Evolutionary conservation across 2,329 filamentous ascomycete genomes (phyloP), one percentile per base, ranked within the genome.

Genomic region (Pyrenophora graminea): DNA sequence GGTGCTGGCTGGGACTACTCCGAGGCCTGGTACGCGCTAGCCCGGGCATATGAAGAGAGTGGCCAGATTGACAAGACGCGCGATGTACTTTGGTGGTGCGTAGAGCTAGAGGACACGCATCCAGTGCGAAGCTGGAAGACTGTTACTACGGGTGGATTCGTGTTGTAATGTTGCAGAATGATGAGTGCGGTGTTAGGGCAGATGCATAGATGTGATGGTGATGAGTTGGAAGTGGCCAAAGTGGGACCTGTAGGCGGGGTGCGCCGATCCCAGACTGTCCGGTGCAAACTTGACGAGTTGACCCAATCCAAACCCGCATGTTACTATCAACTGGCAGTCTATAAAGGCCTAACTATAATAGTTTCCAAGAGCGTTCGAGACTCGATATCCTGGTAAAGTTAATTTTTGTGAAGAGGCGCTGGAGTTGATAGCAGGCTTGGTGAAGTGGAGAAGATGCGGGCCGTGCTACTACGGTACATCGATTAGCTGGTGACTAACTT

Each of bases 41-140:
- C 91, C 0, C 81, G 91, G 56, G 91, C 90, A 8, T 90, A 97
- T 67, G 94, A 99, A 73, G 85, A 91, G 68, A 89, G 90, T 50
- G 89, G 88, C 0, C 90, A 96, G 76, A 74, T 85, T 1, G 89
- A 94, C 32, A 96, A 93, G 77, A 89, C 94, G 12, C 95, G 92
- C 76, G 89, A 94, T 62, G 91, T 92, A 39, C 80, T 97, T 6
- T 97, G 94, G 94, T 97, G 93, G 91, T 96, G 92, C 64, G 89
- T 99, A 10, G 91, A 97, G 74, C 79, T 99, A 25, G 94, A 97
- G 70, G 93, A 99, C 70, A 85, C 85, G 6, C 85, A 84, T 58
- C 90, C 88, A 0, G 82, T 96, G 40, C 84, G 94, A 50, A 82
- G 84, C 51, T 97, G 93, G 94, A 82, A 79, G 25, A 86, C 82